Conservation (phyloP, 2,329 filamentous ascomycete species). For the Cordyceps cateniannulata region DNA sequence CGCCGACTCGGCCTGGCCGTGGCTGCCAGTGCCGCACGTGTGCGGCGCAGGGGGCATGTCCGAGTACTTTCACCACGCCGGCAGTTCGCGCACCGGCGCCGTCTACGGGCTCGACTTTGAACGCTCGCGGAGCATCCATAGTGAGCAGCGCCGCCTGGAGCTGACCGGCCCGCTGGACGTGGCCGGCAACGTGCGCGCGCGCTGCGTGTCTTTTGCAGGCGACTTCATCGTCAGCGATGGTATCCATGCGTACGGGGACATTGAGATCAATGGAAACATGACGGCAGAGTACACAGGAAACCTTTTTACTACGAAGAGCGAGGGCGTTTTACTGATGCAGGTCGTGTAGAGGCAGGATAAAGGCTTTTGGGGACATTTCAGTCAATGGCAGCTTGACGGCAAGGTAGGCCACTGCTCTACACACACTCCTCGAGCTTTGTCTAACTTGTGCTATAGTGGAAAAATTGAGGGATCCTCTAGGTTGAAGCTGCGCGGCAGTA, state of each 20-base stretch:
- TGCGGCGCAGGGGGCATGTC: not conserved
- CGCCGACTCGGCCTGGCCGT: not conserved
- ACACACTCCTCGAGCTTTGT: no score
- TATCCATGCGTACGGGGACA: conserved; percentile 40
- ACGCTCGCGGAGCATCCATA: conserved; percentile 35
- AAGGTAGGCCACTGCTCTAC: conserved; percentile 27
- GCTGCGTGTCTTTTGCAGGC: conserved; percentile 37
- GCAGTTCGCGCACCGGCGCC: conserved; percentile 20
- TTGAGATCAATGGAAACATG: conserved; percentile 36
- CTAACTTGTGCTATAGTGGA: conserved; percentile 24
- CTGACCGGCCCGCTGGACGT: conserved; percentile 41
- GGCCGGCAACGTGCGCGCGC: conserved; percentile 38
- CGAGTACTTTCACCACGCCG: conserved; percentile 10
- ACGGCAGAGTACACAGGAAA: conserved; percentile 31
- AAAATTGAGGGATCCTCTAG: conserved; percentile 43
- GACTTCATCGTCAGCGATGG: conserved; percentile 38
- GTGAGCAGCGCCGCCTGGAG: conserved; percentile 33
- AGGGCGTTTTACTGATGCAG: not conserved
- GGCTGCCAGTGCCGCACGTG: no score
- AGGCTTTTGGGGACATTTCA: conserved; percentile 40
- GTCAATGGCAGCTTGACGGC: conserved; percentile 33
- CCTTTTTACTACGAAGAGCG: not conserved
- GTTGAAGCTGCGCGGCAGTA: conserved; percentile 35
- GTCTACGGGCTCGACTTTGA: conserved; percentile 19
- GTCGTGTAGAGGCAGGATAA: conserved; percentile 34